phyloP scores from a whole-genome alignment of 495 filamentous ascomycete genomes.

The Recurvomyces mirabilis region DNA sequence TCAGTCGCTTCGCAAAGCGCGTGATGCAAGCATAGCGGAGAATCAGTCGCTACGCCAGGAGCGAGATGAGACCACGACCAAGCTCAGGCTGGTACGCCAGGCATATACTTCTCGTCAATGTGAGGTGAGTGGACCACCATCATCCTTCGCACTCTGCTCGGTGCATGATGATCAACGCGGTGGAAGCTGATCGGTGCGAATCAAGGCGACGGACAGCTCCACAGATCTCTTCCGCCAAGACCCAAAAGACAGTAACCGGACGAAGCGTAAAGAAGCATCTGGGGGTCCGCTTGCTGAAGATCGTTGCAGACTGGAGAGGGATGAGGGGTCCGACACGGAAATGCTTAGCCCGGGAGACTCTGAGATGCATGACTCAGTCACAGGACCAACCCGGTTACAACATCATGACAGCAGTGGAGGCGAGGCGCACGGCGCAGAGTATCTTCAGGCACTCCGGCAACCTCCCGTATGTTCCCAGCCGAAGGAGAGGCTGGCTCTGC shows the following conservation, averaged over 20 bases:
- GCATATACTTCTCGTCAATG: neutral
- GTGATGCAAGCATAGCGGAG: neutral
- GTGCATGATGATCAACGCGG: neutral
- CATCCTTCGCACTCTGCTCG: neutral
- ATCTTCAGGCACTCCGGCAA: neutral
- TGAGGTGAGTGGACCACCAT: neutral
- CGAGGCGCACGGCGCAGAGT: neutral
- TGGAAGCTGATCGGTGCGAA: neutral
- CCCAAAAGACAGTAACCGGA: neutral
- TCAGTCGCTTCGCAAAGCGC: conserved; percentile 1
- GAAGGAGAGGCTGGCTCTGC: conserved; percentile 1
- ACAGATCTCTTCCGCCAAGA: conserved; percentile 1
- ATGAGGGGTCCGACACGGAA: neutral
- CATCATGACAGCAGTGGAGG: conserved; percentile 1
- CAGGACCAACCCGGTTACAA: neutral
- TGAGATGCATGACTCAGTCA: conserved; percentile 1
- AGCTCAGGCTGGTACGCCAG: neutral
- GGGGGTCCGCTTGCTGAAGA: neutral
- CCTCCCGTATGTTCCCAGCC: neutral
- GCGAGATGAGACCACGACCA: neutral
- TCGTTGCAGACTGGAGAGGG: neutral
- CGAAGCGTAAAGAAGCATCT: neutral
- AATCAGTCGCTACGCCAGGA: conserved; percentile 1
- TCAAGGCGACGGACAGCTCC: neutral
- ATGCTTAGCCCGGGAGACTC: neutral